Conservation (phyloP, 495 filamentous ascomycete species). For the Podospora pseudopauciseta region DNA sequence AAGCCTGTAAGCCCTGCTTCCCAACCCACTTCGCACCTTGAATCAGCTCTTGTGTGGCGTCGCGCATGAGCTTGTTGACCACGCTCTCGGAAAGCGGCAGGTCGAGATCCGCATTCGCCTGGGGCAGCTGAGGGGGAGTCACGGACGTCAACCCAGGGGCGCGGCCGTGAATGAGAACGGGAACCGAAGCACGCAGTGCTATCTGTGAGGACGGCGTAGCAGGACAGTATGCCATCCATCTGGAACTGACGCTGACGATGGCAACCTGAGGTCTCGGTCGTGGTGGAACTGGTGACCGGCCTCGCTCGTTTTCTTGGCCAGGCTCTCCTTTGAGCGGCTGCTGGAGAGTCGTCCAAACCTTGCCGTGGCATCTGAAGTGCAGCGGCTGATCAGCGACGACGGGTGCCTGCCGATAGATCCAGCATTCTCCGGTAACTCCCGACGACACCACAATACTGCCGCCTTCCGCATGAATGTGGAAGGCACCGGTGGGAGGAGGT, state of each 20-base stretch:
- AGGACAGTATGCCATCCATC: slow-evolving; percentile 84
- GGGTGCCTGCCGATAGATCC: slow-evolving; percentile 57
- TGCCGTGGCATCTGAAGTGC: slow-evolving; percentile 67
- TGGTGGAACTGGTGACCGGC: slow-evolving; percentile 34
- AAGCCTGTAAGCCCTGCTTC: slow-evolving; percentile 78
- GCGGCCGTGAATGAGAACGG: slow-evolving; percentile 48
- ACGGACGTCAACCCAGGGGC: slow-evolving; percentile 65
- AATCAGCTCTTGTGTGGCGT: slow-evolving; percentile 87
- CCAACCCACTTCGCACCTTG: slow-evolving; percentile 83
- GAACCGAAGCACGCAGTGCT: slow-evolving; percentile 60
- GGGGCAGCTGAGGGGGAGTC: slow-evolving; percentile 71
- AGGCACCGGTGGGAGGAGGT: slow-evolving; percentile 64
- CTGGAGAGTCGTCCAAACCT: slow-evolving; percentile 81
- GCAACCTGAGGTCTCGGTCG: slow-evolving; percentile 52
- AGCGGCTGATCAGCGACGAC: slow-evolving; percentile 30
- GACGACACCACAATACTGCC: slow-evolving; percentile 70
- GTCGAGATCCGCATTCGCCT: slow-evolving; percentile 69
- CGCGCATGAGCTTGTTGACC: slow-evolving; percentile 78
- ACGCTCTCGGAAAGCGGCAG: slow-evolving; percentile 75
- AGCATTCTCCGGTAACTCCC: slow-evolving; percentile 79
- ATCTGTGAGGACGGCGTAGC: slow-evolving; percentile 65
- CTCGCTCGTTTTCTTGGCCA: slow-evolving; percentile 44
- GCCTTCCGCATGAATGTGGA: slow-evolving; percentile 64
- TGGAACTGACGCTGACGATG: slow-evolving; percentile 69
- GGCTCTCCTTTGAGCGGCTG: slow-evolving; percentile 44